These are phyloP conservation scores for Dendrobium catenatum DNA, from an alignment of 106 monocot genomes.

Conservation along the genomic window DNA sequence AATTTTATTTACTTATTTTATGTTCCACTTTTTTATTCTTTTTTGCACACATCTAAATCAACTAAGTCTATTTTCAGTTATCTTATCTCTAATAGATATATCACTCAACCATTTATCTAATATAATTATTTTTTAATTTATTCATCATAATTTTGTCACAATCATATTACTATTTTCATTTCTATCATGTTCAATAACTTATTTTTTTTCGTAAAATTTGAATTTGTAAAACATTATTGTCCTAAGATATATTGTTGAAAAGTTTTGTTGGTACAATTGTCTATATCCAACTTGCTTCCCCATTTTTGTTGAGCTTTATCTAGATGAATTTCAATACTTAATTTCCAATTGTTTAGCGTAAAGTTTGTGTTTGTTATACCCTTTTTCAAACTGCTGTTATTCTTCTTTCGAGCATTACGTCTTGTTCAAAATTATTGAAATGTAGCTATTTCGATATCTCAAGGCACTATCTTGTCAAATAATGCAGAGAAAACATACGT, in stretches of 20 bases:
- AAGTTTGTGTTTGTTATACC: no score
- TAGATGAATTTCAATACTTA: no score
- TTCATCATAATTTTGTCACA: no score
- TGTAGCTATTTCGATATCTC: constrained; percentile 1
- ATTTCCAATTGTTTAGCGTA: no score
- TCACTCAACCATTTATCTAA: no score
- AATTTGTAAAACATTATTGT: background rate
- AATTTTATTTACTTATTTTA: background rate
- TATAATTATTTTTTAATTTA: no score
- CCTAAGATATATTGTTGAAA: background rate
- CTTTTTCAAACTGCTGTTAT: no score
- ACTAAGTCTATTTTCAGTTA: no score
- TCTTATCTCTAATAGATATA: no score
- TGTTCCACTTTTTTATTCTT: background rate
- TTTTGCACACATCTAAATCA: no score
- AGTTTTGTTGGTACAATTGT: background rate
- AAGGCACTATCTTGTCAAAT: background rate
- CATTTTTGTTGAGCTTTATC: background rate
- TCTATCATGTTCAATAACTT: background rate
- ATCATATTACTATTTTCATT: no score
- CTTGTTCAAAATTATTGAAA: background rate
- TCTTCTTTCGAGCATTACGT: no score
- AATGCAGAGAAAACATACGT: constrained; percentile 53
- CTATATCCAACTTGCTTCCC: background rate
- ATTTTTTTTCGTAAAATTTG: background rate